Base-by-base conservation (phyloP, 2,329 filamentous ascomycete species). In the Intubia oerlemansii region DNA sequence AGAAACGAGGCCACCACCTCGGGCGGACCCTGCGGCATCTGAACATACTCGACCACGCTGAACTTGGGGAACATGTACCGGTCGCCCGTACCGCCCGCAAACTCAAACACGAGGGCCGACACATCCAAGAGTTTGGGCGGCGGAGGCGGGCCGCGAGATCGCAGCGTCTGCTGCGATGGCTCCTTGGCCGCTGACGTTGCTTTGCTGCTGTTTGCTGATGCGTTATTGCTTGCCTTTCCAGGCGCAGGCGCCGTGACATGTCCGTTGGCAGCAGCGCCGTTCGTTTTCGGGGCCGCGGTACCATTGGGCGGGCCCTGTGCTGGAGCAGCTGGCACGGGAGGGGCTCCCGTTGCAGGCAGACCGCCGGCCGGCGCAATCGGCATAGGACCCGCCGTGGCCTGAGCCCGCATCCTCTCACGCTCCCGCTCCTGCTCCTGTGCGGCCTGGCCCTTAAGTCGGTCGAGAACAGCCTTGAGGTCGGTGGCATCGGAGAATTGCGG, bases 51-150 rank as follows among this genome's bases (percentile, higher is more conserved):
- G 28, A 85, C 47, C 19, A 85, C 73, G 46, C 72, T 77, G 43
- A 77, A 74, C 38, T 72, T 77, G 3, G 79, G 79, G 37, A 88
- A 84, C 27, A 80, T 52, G 44, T 78, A 84, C 16, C 77, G 65
- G 45, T 85, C 78, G 25, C 75, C 76, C 3, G 56, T 67, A 19
- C 70, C 70, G 26, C 63, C 62, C 5, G 54, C 46, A 44, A 80
- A 79, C 38, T 79, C 72, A 35, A 81, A 64, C 1, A 74, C 64
- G 10, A 77, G 55, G n/a, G 69, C 68, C 2, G 67, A 60, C 24
- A 73, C 61, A 32, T 73, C 71, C 16, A 62, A 62, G 38, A 62
- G 62, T 38, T 64, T 69, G 9, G 49, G 45, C 2, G 56, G 43
- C 12, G 59, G 59, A 2, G 60, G 55, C 2, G 64, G 65, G 0